Evolutionary conservation across 2,329 filamentous ascomycete species (phyloP), one percentile per base, ranked within the genome.

Genomic region (Talaromyces rugulosus): DNA sequence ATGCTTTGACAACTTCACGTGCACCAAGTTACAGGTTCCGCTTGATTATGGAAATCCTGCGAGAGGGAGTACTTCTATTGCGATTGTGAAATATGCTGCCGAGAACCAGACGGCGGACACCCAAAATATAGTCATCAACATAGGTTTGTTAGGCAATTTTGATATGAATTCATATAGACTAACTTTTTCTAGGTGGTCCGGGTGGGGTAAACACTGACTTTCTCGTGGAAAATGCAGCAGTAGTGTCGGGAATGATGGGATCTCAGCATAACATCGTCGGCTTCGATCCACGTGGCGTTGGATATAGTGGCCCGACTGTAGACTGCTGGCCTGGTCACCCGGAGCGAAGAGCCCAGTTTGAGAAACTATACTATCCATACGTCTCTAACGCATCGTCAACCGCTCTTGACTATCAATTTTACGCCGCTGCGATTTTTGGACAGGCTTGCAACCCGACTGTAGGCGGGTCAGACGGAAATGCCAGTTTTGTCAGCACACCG

Each of bases 211-310:
- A 44, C 54, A 56, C 34, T 8, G 54, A 56, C 12, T 56, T 42
- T 14, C 33, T 42, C 12, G 42, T 42, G 11, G 28, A 11, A 11
- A 27, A 42, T n/a, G 54, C 12, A 30, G 34, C 7, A 28, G 54
- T 40, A 16, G 14, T 56, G 28, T 42, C 54, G 28, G 34, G 42
- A 28, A 34, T 42, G 11, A 34, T 56, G 27, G 54, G 63, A 59
- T 47, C 58, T 52, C 61, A 54, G 8, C 65, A 69, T 59, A 66
- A 73, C 58, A 53, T 75, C 31, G 66, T 74, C 7, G 66, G 69
- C 16, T 70, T 74, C 36, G 72, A 73, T 59, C 70, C 71, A 2
- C 69, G 72, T 3, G 71, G 71, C 11, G 65, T 72, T 16, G 67
- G 67, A 16, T 56, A 67, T 4, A 77, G 74, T 40, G 70, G 64